phyloP scores from a whole-genome alignment of 228 moss, liverwort and hornwort species.

The Sphagnum magellanicum region DNA sequence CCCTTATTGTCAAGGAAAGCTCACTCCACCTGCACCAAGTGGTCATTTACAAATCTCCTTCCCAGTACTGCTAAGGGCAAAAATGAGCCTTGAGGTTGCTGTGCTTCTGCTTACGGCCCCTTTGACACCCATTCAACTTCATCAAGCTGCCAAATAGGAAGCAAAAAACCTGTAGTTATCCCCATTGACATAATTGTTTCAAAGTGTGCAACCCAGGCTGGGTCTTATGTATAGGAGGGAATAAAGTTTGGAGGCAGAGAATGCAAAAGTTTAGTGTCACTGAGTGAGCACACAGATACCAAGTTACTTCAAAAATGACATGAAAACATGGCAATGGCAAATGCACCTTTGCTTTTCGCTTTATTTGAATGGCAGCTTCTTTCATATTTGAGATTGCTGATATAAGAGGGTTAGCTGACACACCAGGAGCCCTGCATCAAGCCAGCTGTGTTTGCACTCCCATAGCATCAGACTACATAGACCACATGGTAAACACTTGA shows the following conservation, averaged over 20 bases:
- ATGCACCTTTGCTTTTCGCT: not conserved
- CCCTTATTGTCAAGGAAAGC: constrained; percentile 70
- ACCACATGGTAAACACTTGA: not conserved
- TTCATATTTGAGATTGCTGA: constrained; percentile 14
- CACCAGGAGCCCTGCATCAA: constrained; percentile 1
- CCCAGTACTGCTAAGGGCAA: constrained; percentile 30
- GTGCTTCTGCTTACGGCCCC: constrained; percentile 11
- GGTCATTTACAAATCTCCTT: constrained; percentile 63
- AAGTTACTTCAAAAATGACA: not conserved
- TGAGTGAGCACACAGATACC: constrained; percentile 34
- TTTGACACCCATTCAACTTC: not conserved
- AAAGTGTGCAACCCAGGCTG: too few species aligned
- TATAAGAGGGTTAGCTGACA: constrained; percentile 33
- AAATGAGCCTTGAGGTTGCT: constrained; percentile 13
- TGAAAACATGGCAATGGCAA: not conserved
- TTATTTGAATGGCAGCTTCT: not conserved
- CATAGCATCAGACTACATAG: constrained; percentile 9
- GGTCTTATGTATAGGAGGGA: too few species aligned
- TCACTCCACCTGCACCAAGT: constrained; percentile 72
- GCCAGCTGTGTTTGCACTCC: constrained; percentile 10
- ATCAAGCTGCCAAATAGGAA: too few species aligned
- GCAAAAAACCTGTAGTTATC: too few species aligned
- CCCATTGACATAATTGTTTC: too few species aligned
- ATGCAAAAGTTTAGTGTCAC: too few species aligned
- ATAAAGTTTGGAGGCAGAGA: too few species aligned